Conservation (phyloP, 2,329 filamentous ascomycete genomes). For the Pestalotiopsis fici region DNA sequence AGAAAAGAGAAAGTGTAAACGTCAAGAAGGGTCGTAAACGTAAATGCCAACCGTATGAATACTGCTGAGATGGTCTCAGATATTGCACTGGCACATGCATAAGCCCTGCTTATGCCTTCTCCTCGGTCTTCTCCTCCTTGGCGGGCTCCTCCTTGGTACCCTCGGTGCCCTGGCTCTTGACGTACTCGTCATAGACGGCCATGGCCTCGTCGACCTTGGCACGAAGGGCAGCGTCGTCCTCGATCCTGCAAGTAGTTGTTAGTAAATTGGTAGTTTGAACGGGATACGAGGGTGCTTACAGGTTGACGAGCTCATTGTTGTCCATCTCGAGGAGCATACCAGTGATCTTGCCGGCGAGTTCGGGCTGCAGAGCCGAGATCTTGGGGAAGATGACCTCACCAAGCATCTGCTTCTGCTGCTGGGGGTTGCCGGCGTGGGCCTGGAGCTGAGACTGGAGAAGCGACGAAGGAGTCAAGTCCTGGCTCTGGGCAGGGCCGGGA, state of each 20-base stretch:
- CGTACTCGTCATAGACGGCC: slow-evolving; percentile 96
- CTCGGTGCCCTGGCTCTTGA: slow-evolving; percentile 72
- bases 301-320: slow-evolving; percentile 86
- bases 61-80: not conserved
- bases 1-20: slow-evolving; percentile 8
- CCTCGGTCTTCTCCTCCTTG: slow-evolving; percentile 52
- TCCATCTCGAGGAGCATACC: slow-evolving; percentile 99
- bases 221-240: slow-evolving; percentile 85
- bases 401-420: slow-evolving; percentile 97
- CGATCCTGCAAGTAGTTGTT: slow-evolving; percentile 64
- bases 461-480: slow-evolving; percentile 40
- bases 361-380: slow-evolving; percentile 91
- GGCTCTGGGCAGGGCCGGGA: slow-evolving; percentile 30
- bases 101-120: slow-evolving; percentile 47
- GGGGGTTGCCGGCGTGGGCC: slow-evolving; percentile 49
- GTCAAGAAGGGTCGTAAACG: slow-evolving; percentile 15
- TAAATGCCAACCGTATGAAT: slow-evolving; percentile 10
- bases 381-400: slow-evolving; percentile 98
- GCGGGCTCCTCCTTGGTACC: slow-evolving; percentile 37
- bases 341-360: slow-evolving; percentile 98
- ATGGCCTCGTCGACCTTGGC: slow-evolving; percentile 98
- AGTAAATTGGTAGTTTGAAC: slow-evolving; percentile 5
- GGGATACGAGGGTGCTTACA: slow-evolving; percentile 66
- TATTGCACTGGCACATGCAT: not conserved
- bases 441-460: slow-evolving; percentile 61